Evolutionary conservation across 139 green algal genomes (phyloP).

Genomic region (Astrephomene gubernaculifera): DNA sequence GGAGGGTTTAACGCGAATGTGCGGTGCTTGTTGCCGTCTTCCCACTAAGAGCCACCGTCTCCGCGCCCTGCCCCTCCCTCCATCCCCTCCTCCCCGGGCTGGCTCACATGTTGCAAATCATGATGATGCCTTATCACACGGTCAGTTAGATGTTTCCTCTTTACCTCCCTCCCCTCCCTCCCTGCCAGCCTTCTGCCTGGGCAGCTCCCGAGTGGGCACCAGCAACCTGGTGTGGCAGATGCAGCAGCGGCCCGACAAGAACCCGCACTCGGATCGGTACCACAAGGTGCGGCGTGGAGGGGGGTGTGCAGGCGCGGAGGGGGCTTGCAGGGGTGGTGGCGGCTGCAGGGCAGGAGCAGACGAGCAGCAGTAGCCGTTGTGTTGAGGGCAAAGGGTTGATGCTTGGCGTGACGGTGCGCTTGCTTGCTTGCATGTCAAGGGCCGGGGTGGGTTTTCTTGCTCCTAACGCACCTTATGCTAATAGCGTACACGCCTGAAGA

Average conservation of each 20-base stretch:
- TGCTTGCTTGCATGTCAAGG: too few species aligned
- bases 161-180: neutral
- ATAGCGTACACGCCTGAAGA: too few species aligned
- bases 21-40: neutral
- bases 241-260: slow-evolving; percentile 63
- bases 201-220: slow-evolving; percentile 13
- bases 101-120: neutral
- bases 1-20: neutral
- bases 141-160: too few species aligned
- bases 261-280: slow-evolving; percentile 52
- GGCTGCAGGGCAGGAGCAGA: too few species aligned
- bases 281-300: slow-evolving; percentile 47
- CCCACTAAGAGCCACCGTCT: neutral
- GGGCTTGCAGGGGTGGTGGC: too few species aligned
- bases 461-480: too few species aligned
- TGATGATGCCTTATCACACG: neutral
- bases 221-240: slow-evolving; percentile 59
- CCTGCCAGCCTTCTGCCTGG: slow-evolving; percentile 46
- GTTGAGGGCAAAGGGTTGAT: too few species aligned
- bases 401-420: too few species aligned
- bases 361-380: too few species aligned
- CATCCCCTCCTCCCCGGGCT: neutral
- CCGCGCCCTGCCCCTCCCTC: neutral
- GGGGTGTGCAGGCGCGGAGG: neutral
- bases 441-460: too few species aligned